A percentile compares a stretch with the other conserved stretches of the same genome.
phyloP scores from a whole-genome alignment of 352 stramenopile genomes.

The Thalassiosira allenii region DNA sequence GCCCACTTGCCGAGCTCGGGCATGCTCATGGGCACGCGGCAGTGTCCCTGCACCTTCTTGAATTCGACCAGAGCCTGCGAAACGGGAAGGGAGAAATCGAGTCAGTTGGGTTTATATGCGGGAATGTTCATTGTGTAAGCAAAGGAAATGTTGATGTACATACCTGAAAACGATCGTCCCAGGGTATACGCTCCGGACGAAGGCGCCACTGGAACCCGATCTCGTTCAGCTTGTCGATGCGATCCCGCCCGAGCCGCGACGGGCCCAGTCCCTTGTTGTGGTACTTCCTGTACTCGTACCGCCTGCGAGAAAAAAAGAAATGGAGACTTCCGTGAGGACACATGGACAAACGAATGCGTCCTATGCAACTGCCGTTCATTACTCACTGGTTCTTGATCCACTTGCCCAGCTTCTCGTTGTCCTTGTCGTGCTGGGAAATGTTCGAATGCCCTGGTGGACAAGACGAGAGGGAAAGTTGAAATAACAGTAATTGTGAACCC shows the following conservation, averaged over 20 bases:
- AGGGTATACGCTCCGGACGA: conserved; percentile 36
- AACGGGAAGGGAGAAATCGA: not conserved
- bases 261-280: conserved; percentile 37
- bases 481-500: too few relatives aligned
- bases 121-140: not conserved
- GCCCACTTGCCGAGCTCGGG: conserved; percentile 53
- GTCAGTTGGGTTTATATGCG: too few relatives aligned
- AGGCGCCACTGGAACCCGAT: conserved; percentile 62
- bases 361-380: too few relatives aligned
- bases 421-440: conserved; percentile 37
- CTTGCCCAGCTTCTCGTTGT: conserved; percentile 48
- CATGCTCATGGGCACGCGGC: conserved; percentile 43
- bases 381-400: conserved; percentile 62
- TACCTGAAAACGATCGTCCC: conserved; percentile 45
- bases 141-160: conserved; percentile 2
- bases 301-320: too few relatives aligned
- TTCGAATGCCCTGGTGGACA: too few relatives aligned
- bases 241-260: conserved; percentile 37
- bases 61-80: conserved; percentile 33
- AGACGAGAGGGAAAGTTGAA: too few relatives aligned
- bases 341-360: too few relatives aligned
- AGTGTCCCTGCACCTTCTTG: conserved; percentile 50
- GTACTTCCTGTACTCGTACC: conserved; percentile 56
- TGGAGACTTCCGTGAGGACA: too few relatives aligned
- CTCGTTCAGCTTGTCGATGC: conserved; percentile 56